These are phyloP conservation scores for Colletotrichum agaves DNA, from an alignment of 2,329 filamentous ascomycete genomes.

Conservation along the genomic window DNA sequence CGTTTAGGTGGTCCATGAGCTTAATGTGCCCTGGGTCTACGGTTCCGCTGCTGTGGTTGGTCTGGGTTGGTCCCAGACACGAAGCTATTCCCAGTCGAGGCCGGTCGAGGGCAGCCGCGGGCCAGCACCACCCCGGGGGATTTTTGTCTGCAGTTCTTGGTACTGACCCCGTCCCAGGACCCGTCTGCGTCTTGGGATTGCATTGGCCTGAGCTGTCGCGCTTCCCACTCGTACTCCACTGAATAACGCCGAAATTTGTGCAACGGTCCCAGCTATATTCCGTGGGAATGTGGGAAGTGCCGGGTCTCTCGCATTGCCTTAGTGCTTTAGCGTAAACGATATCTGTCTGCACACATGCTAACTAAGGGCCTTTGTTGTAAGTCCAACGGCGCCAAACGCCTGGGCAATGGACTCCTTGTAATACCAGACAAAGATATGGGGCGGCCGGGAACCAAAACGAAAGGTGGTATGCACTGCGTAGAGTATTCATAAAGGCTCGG, in stretches of 20 bases:
- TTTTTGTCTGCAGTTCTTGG: conserved; percentile 38
- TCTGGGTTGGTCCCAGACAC: conserved; percentile 25
- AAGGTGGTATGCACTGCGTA: conserved; percentile 12
- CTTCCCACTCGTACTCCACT: conserved; percentile 3
- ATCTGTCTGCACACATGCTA: not conserved
- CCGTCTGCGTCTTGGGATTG: conserved; percentile 29
- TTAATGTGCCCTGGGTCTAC: conserved; percentile 27
- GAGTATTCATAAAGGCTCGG: conserved; percentile 1
- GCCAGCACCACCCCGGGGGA: conserved; percentile 29
- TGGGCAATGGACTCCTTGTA: conserved; percentile 3
- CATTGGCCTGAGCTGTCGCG: conserved; percentile 15
- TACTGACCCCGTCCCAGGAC: conserved; percentile 21
- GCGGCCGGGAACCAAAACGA: conserved; percentile 7
- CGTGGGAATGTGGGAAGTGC: conserved; percentile 12
- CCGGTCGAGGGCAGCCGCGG: conserved; percentile 2
- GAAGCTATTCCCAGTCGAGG: conserved; percentile 24
- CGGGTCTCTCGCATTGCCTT: not conserved
- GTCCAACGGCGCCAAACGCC: conserved; percentile 18
- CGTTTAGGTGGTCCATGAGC: conserved; percentile 31
- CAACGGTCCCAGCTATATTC: not conserved
- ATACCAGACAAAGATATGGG: conserved; percentile 13
- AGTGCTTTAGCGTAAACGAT: not conserved
- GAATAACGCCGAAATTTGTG: conserved; percentile 35
- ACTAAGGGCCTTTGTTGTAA: conserved; percentile 11
- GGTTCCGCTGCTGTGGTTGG: not conserved